Evolutionary conservation across 176 grass and related monocot species (phyloP).

Genomic region (Carex cristatella): DNA sequence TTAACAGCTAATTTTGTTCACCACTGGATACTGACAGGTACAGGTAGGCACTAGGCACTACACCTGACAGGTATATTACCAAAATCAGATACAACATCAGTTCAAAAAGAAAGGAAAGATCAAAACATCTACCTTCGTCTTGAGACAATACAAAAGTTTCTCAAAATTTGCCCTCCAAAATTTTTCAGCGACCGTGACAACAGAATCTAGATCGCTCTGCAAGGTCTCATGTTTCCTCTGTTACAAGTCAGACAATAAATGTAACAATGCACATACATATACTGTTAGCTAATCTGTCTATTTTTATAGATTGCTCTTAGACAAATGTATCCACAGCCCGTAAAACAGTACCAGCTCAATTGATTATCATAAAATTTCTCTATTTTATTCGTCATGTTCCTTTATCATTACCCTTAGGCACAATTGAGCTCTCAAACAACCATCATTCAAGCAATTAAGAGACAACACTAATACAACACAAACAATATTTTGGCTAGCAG

Average conservation of each 20-base stretch:
- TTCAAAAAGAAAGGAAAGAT: conserved; percentile 16
- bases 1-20: conserved; percentile 8
- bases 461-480: background rate
- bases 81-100: background rate
- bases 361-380: background rate
- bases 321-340: background rate
- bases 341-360: background rate
- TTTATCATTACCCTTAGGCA: background rate
- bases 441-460: background rate
- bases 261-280: background rate
- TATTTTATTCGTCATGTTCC: background rate
- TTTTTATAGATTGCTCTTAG: background rate
- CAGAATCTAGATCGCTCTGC: too few species aligned
- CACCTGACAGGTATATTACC: background rate
- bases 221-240: conserved; percentile 57
- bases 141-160: conserved; percentile 65
- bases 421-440: background rate
- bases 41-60: background rate
- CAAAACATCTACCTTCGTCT: conserved; percentile 58
- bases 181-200: conserved; percentile 54
- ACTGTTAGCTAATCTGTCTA: conserved; percentile 13
- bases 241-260: conserved; percentile 28
- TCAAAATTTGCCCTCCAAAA: conserved; percentile 89
- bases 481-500: background rate
- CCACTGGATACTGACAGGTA: background rate